These are phyloP conservation scores for Mycena pura DNA, from an alignment of 768 basidiomycete species.

Conservation along the genomic window DNA sequence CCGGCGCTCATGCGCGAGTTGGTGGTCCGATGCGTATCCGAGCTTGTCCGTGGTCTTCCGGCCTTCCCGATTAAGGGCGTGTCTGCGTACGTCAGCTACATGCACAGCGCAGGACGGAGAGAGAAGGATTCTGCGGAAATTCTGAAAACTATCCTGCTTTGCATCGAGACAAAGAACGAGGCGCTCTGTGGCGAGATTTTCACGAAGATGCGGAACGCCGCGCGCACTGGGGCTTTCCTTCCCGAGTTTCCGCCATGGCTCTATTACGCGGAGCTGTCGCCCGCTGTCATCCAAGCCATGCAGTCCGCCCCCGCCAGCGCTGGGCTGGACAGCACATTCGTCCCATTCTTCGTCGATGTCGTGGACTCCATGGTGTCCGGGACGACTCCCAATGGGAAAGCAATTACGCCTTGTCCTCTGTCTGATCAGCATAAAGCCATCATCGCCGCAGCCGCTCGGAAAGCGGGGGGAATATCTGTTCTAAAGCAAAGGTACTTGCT, in stretches of 20 bases:
- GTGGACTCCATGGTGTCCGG: not conserved
- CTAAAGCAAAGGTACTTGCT: constrained; percentile 5
- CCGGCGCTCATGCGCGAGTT: not conserved
- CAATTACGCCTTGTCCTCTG: not conserved
- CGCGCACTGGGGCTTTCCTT: not conserved
- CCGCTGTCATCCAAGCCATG: not conserved
- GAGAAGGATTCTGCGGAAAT: not conserved
- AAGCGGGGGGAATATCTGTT: constrained; percentile 2
- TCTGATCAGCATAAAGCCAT: not conserved
- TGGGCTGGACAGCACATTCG: not conserved
- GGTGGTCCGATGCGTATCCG: not conserved
- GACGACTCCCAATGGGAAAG: not conserved
- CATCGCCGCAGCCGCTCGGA: not conserved
- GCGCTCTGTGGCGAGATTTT: not conserved
- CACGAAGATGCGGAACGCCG: constrained; percentile 3
- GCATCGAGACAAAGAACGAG: not conserved
- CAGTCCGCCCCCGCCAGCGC: not conserved
- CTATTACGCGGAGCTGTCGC: constrained; percentile 6
- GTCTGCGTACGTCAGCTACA: too few relatives aligned
- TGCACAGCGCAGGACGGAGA: not conserved
- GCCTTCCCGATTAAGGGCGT: constrained; percentile 18
- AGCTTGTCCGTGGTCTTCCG: not conserved
- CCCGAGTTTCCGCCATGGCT: constrained; percentile 10
- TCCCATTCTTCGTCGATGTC: constrained; percentile 11
- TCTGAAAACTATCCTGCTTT: not conserved